Evolutionary conservation across 306 rosid genomes (phyloP), one percentile per base, ranked within the genome.

Genomic region (Medicago arabica): DNA sequence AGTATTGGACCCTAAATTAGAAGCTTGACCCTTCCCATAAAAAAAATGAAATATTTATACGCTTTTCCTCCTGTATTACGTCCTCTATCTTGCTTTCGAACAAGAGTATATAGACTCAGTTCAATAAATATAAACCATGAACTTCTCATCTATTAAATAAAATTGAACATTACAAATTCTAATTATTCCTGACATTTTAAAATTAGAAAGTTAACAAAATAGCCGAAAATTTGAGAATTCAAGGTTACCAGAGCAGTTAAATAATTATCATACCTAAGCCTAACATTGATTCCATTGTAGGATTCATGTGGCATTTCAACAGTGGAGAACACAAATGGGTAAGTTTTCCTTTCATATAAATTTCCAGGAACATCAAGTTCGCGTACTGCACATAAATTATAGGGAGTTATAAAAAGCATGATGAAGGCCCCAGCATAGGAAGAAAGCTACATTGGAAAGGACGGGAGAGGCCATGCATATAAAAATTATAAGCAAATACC

Each of bases 331-430:
- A 89, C 98, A 69, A 93, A 93, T 54, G 94, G 92, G 82, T 89
- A 93, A 2, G 90, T 87, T 86, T 93, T 93, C 88, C 82, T 87
- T 82, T 93, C 98, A 78, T 91, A 91, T 64, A 93, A 84, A 21
- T 93, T 97, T 85, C 98, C 98, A 57, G 98, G 98, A 78, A 93
- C 93, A 80, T 93, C 98, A 67, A 93, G 85, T 83, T 93, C 98
- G 46, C 98, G 90, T 73, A 93, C 98, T 93, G 85, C 83, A 75
- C 60, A 69, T 44, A 55, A 62, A 68, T 38, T 57, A 63, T 9
- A 9, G 6, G 25, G 71, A 53, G 61, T 68, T 55, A 60, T 49
- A 23, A 67, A 59, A 72, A 61, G 71, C 72, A 50, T 57, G n/a
- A 18, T 9, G 34, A 9, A 43, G 75, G 16, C 36, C 71, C 60